phyloP scores from a whole-genome alignment of 345 rosid species.

The Salix brachista region DNA sequence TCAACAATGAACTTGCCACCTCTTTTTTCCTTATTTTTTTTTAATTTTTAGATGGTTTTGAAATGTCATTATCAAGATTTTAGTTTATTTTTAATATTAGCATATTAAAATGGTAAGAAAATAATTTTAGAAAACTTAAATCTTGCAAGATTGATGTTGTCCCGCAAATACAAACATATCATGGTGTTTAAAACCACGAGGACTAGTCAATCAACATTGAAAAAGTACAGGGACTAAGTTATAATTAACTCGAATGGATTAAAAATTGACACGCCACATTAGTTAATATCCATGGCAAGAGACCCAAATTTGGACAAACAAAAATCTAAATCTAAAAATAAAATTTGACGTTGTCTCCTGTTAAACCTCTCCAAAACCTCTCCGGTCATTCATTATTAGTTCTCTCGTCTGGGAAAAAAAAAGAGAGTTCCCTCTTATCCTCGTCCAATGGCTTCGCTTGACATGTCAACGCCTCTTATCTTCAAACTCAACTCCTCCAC shows the following conservation, averaged over 20 bases:
- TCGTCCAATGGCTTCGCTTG: not conserved
- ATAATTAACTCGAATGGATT: not conserved
- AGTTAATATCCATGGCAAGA: no score
- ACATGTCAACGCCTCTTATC: conserved; percentile 33
- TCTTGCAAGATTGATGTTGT: no score
- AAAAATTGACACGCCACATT: not conserved
- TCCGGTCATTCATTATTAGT: no score
- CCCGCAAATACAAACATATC: no score
- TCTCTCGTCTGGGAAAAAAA: not conserved
- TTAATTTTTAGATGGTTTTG: no score
- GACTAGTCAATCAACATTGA: no score
- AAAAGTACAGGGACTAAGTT: not conserved
- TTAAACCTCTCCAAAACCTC: conserved; percentile 14
- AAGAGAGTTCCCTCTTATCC: not conserved
- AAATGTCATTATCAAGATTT: no score
- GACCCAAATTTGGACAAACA: not conserved
- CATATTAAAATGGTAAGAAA: no score
- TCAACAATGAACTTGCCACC: not conserved
- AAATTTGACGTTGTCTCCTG: not conserved
- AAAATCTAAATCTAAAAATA: no score
- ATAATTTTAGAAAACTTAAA: no score
- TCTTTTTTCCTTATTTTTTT: not conserved
- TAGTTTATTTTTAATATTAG: no score
- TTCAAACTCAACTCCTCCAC: conserved; percentile 28
- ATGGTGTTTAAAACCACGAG: not conserved